phyloP scores from a whole-genome alignment of 208 protist genomes.

The Angomonas deanei region DNA sequence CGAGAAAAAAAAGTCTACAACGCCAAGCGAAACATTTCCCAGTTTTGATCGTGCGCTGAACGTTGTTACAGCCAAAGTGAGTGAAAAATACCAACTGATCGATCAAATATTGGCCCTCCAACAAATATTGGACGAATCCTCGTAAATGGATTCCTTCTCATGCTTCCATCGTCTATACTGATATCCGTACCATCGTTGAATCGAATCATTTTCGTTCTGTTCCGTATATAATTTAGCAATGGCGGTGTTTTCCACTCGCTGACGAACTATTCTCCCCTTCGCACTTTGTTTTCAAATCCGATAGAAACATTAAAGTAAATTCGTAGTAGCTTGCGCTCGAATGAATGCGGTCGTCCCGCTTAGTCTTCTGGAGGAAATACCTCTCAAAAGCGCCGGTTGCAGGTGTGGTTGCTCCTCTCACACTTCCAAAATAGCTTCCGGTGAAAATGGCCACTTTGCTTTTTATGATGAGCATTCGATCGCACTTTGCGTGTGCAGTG shows the following conservation, averaged over 20 bases:
- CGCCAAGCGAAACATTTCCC: slow-evolving; percentile 1
- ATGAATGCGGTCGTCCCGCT: slow-evolving; percentile 1
- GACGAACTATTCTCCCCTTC: neutral
- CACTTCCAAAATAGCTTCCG: neutral
- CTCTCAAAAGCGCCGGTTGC: neutral
- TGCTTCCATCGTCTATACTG: neutral
- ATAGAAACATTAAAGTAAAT: neutral
- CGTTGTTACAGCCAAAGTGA: neutral
- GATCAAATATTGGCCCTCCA: neutral
- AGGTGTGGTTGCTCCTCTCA: neutral
- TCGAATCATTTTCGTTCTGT: no score
- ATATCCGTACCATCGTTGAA: no score
- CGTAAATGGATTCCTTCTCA: neutral
- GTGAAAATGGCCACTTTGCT: neutral
- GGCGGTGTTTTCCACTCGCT: no score
- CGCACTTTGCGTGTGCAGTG: neutral
- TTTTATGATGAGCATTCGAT: neutral
- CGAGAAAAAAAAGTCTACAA: slow-evolving; percentile 7
- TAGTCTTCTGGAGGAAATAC: neutral
- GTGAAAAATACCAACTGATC: neutral
- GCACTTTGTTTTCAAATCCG: neutral
- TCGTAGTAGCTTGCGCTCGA: neutral
- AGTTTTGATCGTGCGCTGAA: neutral
- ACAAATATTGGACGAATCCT: neutral
- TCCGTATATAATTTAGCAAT: neutral